Evolutionary conservation across 1,284 basidiomycete genomes (phyloP), one percentile per base, ranked within the genome.

Genomic region (Anthracocystis panici-leucophaei): DNA sequence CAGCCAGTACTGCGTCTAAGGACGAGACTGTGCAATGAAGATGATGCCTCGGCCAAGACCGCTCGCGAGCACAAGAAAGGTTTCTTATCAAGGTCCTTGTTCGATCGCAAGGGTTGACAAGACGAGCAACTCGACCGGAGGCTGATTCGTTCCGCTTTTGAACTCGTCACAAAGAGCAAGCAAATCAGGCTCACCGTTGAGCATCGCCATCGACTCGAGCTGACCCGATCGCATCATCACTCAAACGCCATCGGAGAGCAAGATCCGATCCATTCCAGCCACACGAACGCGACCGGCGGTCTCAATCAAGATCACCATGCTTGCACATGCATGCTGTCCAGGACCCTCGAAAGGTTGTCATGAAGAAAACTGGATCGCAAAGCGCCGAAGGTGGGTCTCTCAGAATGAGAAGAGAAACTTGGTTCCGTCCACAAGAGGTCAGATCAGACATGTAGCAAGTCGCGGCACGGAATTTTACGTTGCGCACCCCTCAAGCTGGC

Each of bases 281-380:
- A 51, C 50, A 38, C 20, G 35, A 38, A 25, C 38, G 35, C 35
- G 51, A 27, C 51, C 51, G 23, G 35, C 38, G 51, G 51, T 52
- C 38, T 52, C 51, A 27, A 18, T 40, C 38, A 8, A n/a, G n/a
- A 41, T 40, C 33, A 18, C 35, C 20, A 23, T 25, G 23, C 35
- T n/a, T n/a, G 23, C 35, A 16, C 14, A 27, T 38, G 33, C 51
- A 52, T 40, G 51, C 29, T 33, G 9, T 45, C 21, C 21, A 45
- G 5, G 44, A 45, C 21, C 44, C 45, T 46, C 45, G 44, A 23
- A 16, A 45, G 44, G 8, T 25, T 25, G 45, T 16, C 45, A 45
- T 25, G 44, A 16, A 12, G 48, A 29, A 50, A 50, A 35, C 50
- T 56, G 54, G 54, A 56, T 56, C 44, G 44, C 52, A 35, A 48